Conservation (phyloP, 179 eudicot species). For the Silene noctiflora region DNA sequence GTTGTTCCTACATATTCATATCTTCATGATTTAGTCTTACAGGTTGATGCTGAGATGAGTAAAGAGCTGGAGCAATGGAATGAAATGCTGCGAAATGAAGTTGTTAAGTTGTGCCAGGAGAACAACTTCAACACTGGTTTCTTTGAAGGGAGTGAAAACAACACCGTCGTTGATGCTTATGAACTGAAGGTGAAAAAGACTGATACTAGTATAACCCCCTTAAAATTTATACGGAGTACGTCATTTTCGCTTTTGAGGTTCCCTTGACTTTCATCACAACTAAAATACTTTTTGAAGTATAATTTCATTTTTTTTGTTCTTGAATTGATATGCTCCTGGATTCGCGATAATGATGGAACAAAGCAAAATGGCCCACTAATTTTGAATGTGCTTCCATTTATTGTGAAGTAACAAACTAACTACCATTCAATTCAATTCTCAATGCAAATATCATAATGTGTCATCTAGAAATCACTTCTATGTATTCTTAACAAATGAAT, state of each 20-base stretch:
- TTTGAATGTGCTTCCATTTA: too few relatives aligned
- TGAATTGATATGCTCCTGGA: too few relatives aligned
- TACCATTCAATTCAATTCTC: too few relatives aligned
- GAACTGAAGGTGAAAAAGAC: constrained; percentile 65
- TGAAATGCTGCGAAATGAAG: constrained; percentile 84
- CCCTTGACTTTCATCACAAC: too few relatives aligned
- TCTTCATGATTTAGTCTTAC: constrained; percentile 5
- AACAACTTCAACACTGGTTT: constrained; percentile 91
- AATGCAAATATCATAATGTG: too few relatives aligned
- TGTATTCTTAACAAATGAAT: too few relatives aligned
- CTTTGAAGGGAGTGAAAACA: constrained; percentile 84
- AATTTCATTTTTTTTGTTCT: too few relatives aligned
- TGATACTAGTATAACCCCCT: neutral
- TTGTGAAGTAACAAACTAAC: too few relatives aligned
- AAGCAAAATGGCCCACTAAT: too few relatives aligned
- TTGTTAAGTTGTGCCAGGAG: constrained; percentile 78
- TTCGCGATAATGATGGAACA: too few relatives aligned
- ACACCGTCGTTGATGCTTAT: constrained; percentile 79
- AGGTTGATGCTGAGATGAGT: constrained; percentile 87
- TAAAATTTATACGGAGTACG: neutral
- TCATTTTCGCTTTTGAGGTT: neutral
- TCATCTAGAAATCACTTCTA: too few relatives aligned
- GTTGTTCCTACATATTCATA: neutral
- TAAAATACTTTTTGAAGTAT: too few relatives aligned
- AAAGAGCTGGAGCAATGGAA: constrained; percentile 97